A percentile compares a stretch with the other conserved stretches of the same genome.
Conservation (phyloP, 176 grass and related monocot genomes). For the Triticum urartu region DNA sequence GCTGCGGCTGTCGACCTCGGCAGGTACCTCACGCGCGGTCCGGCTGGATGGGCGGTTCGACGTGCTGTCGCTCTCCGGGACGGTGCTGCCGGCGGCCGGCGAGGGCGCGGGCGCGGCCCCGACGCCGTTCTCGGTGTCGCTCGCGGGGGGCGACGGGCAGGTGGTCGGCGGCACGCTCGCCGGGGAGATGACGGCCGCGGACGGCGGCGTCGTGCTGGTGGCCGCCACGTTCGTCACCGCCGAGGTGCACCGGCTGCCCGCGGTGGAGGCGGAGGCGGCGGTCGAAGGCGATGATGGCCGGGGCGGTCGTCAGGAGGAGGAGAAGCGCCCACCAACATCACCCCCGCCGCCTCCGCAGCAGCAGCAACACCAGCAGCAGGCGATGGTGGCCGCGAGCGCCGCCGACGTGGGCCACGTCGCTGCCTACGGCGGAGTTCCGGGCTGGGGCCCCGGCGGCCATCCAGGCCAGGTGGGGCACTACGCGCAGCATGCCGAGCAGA, state of each 20-base stretch:
- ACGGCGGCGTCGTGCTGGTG: slow-evolving; percentile 53
- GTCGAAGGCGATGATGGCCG: background rate
- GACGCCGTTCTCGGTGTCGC: slow-evolving; percentile 52
- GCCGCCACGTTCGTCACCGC: slow-evolving; percentile 59
- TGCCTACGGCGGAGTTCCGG: background rate
- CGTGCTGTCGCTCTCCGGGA: slow-evolving; percentile 68
- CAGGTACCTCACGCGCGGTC: slow-evolving; percentile 3
- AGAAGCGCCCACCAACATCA: background rate
- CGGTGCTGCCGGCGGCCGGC: slow-evolving; percentile 25
- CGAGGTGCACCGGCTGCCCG: slow-evolving; percentile 61
- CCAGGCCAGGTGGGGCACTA: slow-evolving; percentile 3
- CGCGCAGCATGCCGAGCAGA: background rate
- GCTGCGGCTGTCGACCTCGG: slow-evolving; percentile 49
- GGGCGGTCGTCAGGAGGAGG: background rate
- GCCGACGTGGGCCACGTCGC: background rate
- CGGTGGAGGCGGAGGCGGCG: background rate
- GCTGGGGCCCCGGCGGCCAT: background rate
- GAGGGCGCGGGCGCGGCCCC: background rate
- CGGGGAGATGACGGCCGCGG: slow-evolving; percentile 51
- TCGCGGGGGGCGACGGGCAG: slow-evolving; percentile 56
- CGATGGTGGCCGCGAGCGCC: background rate
- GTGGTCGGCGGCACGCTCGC: slow-evolving; percentile 85
- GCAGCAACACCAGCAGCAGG: background rate
- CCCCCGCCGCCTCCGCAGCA: background rate
- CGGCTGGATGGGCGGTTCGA: slow-evolving; percentile 71